These are phyloP conservation scores for Penicillium pulvis DNA, from an alignment of 495 filamentous ascomycete species.

Conservation along the genomic window DNA sequence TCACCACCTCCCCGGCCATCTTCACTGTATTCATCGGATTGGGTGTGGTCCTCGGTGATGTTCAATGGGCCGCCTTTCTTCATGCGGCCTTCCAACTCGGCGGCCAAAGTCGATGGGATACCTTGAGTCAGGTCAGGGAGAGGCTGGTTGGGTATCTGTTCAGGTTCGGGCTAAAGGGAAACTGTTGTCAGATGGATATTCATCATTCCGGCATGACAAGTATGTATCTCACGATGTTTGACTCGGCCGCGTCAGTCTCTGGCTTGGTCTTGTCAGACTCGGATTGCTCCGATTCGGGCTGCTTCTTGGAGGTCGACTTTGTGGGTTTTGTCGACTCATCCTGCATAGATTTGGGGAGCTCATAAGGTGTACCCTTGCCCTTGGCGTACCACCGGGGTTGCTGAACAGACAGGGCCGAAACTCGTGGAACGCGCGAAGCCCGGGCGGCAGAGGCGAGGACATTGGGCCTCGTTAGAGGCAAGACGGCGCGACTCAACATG, in stretches of 20 bases:
- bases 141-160: conserved; percentile 45
- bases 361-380: conserved; percentile 49
- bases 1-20: conserved; percentile 53
- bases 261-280: conserved; percentile 46
- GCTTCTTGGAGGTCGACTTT: conserved; percentile 27
- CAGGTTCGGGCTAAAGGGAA: conserved; percentile 31
- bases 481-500: conserved; percentile 51
- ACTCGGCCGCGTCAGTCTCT: conserved; percentile 35
- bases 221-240: conserved; percentile 28
- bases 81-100: conserved; percentile 64
- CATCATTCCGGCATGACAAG: background rate
- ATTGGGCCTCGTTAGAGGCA: conserved; percentile 49
- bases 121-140: conserved; percentile 89
- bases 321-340: conserved; percentile 29
- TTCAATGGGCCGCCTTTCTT: conserved; percentile 53
- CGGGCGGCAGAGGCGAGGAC: conserved; percentile 42
- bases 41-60: conserved; percentile 59
- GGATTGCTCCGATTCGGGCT: conserved; percentile 44
- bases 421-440: conserved; percentile 38
- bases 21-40: conserved; percentile 48
- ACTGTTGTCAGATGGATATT: conserved; percentile 20
- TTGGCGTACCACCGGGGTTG: conserved; percentile 52
- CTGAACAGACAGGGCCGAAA: conserved; percentile 35
- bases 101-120: conserved; percentile 80
- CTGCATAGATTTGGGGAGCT: conserved; percentile 36